These are phyloP conservation scores for Monosporascus sp. DNA, from an alignment of 2,329 filamentous ascomycete species.

Conservation along the genomic window DNA sequence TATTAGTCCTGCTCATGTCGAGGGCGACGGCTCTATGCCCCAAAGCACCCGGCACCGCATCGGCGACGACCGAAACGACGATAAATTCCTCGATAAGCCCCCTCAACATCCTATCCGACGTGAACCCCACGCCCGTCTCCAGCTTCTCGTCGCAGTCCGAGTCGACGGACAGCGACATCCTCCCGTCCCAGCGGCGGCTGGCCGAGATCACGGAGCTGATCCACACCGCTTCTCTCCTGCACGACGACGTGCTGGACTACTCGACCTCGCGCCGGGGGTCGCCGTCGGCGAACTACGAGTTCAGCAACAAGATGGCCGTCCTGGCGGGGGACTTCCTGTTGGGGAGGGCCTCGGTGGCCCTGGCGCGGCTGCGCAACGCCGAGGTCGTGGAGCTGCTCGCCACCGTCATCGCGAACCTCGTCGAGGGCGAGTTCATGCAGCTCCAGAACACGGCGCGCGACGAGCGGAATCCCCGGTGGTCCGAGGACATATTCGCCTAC, in stretches of 20 bases:
- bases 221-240: conserved; percentile 90
- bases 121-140: conserved; percentile 68
- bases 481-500: conserved; percentile 83
- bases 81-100: conserved; percentile 55
- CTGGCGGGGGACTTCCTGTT: conserved; percentile 95
- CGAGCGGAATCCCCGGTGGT: conserved; percentile 78
- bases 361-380: conserved; percentile 83
- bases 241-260: conserved; percentile 97
- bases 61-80: conserved; percentile 38
- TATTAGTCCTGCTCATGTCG: conserved; percentile 95
- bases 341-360: conserved; percentile 85
- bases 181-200: conserved; percentile 86
- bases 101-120: conserved; percentile 62
- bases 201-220: conserved; percentile 98
- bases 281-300: conserved; percentile 87
- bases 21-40: conserved; percentile 80
- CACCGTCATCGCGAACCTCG: conserved; percentile 94
- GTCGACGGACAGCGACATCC: conserved; percentile 61
- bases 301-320: conserved; percentile 99
- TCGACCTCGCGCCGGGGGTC: conserved; percentile 78
- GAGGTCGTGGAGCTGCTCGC: conserved; percentile 93
- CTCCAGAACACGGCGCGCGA: conserved; percentile 91
- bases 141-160: conserved; percentile 37
- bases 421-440: conserved; percentile 99
- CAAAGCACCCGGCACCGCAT: conserved; percentile 42